phyloP scores from a whole-genome alignment of 2,329 filamentous ascomycete genomes.

The Paecilomyces formosus region DNA sequence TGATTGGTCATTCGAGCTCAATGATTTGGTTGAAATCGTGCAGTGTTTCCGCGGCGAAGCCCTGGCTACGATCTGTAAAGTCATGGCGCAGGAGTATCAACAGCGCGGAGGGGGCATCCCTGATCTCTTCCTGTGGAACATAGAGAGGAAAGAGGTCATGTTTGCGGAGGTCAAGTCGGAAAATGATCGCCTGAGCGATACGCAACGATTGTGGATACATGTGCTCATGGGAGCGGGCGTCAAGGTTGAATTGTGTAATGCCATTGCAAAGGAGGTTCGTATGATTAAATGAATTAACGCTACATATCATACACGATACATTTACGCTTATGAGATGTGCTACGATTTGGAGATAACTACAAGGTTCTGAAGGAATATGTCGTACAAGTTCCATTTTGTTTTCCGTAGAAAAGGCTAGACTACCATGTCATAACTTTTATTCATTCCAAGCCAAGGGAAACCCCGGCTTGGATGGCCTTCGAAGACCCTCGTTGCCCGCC shows the following conservation, averaged over 20 bases:
- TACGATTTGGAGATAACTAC: not conserved
- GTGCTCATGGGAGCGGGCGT: conserved; percentile 80
- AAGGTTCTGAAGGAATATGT: conserved; percentile 25
- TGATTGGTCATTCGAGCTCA: conserved; percentile 77
- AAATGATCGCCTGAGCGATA: conserved; percentile 92
- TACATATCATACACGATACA: not conserved
- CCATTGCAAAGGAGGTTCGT: conserved; percentile 50
- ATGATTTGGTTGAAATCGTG: conserved; percentile 73
- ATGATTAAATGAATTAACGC: not conserved
- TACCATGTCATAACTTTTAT: not conserved
- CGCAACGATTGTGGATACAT: conserved; percentile 94
- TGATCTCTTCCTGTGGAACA: conserved; percentile 83
- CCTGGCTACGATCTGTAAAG: conserved; percentile 78
- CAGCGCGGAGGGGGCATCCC: conserved; percentile 81
- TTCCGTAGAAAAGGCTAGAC: not conserved
- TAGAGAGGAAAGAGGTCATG: conserved; percentile 55
- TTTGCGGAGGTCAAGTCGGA: conserved; percentile 75
- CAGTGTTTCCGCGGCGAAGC: conserved; percentile 72
- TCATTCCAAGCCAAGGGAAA: not conserved
- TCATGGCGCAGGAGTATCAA: conserved; percentile 91
- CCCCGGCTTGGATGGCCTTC: not conserved
- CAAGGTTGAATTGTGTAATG: conserved; percentile 71
- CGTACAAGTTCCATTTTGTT: conserved; percentile 31
- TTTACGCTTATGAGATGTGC: not conserved
- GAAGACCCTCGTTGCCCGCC: not conserved